Evolutionary conservation across 2,329 filamentous ascomycete genomes (phyloP).

Genomic region (Penicillium sclerotiorum): DNA sequence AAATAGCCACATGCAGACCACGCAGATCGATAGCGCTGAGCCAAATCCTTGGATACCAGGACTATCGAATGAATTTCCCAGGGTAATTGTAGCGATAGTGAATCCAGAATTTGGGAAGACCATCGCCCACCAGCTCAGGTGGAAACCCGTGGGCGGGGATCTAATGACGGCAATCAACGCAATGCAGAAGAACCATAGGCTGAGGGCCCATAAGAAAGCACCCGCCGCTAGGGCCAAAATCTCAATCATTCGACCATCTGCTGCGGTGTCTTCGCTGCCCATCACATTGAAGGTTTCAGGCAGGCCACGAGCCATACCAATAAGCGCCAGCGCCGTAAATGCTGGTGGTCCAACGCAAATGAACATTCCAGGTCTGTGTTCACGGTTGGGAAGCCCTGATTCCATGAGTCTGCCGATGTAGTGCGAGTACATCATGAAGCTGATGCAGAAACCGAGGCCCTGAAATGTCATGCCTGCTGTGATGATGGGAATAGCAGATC

Average conservation of each 20-base stretch:
- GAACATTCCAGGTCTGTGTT: slow-evolving; percentile 71
- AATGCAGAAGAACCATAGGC: slow-evolving; percentile 60
- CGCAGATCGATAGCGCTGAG: slow-evolving; percentile 57
- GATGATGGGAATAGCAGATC: slow-evolving; percentile 63
- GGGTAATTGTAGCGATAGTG: slow-evolving; percentile 60
- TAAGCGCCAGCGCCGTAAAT: slow-evolving; percentile 70
- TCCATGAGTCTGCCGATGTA: slow-evolving; percentile 74
- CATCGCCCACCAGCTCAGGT: slow-evolving; percentile 64
- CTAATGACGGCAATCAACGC: slow-evolving; percentile 51
- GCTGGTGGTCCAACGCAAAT: slow-evolving; percentile 75
- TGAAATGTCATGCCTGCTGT: slow-evolving; percentile 69
- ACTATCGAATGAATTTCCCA: slow-evolving; percentile 58
- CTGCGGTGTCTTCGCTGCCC: slow-evolving; percentile 31
- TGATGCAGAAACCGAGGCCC: slow-evolving; percentile 69
- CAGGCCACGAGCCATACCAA: slow-evolving; percentile 66
- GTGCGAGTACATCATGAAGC: slow-evolving; percentile 71
- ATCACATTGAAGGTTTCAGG: slow-evolving; percentile 52
- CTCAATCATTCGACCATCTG: slow-evolving; percentile 43
- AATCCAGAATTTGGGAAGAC: slow-evolving; percentile 69
- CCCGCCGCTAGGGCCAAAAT: slow-evolving; percentile 52
- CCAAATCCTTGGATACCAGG: slow-evolving; percentile 56
- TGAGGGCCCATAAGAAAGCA: slow-evolving; percentile 67
- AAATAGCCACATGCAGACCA: slow-evolving; percentile 60
- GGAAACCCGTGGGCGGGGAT: slow-evolving; percentile 49
- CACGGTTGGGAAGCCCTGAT: slow-evolving; percentile 62